Evolutionary conservation across 768 basidiomycete species (phyloP), one percentile per base, ranked within the genome.

Genomic region (Nidula microcarpa): DNA sequence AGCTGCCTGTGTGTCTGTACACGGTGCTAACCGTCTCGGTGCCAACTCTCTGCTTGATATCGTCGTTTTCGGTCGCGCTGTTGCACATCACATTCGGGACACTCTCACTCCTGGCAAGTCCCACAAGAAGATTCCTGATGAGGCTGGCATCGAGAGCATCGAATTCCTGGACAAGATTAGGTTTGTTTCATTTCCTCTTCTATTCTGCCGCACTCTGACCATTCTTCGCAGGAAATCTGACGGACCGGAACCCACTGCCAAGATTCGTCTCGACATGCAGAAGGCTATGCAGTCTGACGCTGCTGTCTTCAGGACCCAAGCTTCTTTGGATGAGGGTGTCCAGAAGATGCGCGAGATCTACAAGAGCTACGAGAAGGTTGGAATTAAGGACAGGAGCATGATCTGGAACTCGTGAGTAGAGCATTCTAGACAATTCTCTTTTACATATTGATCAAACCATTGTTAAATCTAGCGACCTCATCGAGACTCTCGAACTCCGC

Each of bases 51-150:
- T 99, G 30, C 78, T 99, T 60, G 97, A 98, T 69, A 97, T 98
- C 60, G 97, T 98, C 69, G 97, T 98, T 60, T 99, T 98, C 63
- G 97, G 97, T 62, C 94, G 97, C 70, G 96, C 97, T n/a, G 94
- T 91, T 62, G 96, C 97, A 30, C 91, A 97, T 72, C 97, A 98
- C 74, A 98, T 98, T 68, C 86, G 85, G 60, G 93, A 96, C 52
- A 98, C 80, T 41, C 79, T 92, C 54, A 85, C 87, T 14, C 93
- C 94, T 41, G 93, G 94, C 53, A 91, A 87, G 66, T 84, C 94
- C 8, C 97, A 98, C 76, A 93, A 92, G 72, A 76, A 78, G 54
- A 88, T 98, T 57, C 81, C 89, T 41, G 89, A 87, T 44, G 86
- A 96, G 60, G 86, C 94, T 58, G 96, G 97, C 51, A 76, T 93